Evolutionary conservation across 2,329 filamentous ascomycete species (phyloP), one percentile per base, ranked within the genome.

Genomic region (Akanthomyces uredinophilus): DNA sequence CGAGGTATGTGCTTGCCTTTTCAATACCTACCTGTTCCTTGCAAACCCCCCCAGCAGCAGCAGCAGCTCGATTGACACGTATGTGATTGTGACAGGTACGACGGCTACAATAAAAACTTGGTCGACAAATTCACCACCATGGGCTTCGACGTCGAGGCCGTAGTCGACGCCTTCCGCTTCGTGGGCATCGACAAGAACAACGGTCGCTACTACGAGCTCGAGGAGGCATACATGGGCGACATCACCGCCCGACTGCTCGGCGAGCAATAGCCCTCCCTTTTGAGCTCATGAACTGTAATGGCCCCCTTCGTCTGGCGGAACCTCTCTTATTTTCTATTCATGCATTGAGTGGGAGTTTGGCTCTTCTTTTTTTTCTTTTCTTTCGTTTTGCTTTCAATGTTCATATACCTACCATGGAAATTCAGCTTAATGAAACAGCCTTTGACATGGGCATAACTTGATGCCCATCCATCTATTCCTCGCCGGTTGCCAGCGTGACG

Each of bases 221-320:
- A 96, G 71, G 90, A 95, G 69, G 92, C 88, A 1, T 93, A 92
- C 68, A 91, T 96, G 84, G 92, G 91, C 4, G 92, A 96, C 68
- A 88, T 98, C 65, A 96, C 91, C 0, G 91, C 92, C 20, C 83
- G 89, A 63, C 83, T 98, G 7, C 86, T 97, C 39, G 90, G 90
- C 43, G 93, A 97, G 75, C 83, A 85, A 71, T 88, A 74, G 63
- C 10, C n/a, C 8, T 39, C 10, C n/a, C 8, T 39, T 18, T 7
- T n/a, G 50, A 52, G 20, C 14, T 7, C 8, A 52, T 20, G 49
- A 52, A 52, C 29, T 37, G 49, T 37, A 24, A 39, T 24, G n/a
- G 18, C 27, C 47, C 11, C 14, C 14, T n/a, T 6, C 41, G 13
- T 16, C 18, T 16, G 16, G 16, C 16, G 27, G 27, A 29, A 51